Conservation (phyloP, 208 protist species). For the Leishmania amazonensis region DNA sequence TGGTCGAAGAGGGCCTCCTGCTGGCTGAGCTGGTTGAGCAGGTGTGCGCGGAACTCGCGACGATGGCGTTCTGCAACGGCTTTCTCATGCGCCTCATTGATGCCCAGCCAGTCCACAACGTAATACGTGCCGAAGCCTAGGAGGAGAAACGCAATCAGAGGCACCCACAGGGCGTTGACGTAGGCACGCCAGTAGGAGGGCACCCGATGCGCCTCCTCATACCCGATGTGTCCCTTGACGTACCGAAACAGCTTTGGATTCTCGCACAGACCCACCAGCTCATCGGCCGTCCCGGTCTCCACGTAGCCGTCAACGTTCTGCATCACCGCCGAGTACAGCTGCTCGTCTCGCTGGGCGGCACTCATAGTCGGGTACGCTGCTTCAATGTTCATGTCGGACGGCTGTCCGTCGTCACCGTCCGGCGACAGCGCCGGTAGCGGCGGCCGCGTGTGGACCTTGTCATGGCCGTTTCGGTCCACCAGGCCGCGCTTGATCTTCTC, state of each 20-base stretch:
- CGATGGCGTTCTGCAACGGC: neutral
- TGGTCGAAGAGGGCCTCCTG: conserved; percentile 6
- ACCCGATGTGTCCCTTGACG: conserved; percentile 59
- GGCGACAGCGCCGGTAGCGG: neutral
- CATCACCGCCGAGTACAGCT: conserved; percentile 54
- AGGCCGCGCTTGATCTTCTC: conserved; percentile 38
- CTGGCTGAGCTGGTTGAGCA: conserved; percentile 15
- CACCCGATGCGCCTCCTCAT: conserved; percentile 42
- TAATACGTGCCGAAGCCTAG: conserved; percentile 32
- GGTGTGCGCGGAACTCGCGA: conserved; percentile 12
- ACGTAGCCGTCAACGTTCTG: conserved; percentile 51
- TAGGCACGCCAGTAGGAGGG: conserved; percentile 28
- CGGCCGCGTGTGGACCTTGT: conserved; percentile 4
- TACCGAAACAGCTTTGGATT: conserved; percentile 42
- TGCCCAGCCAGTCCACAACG: conserved; percentile 18
- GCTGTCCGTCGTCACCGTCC: neutral
- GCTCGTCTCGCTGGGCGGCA: conserved; percentile 34
- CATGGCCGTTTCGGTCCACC: conserved; percentile 31
- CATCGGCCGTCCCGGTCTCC: conserved; percentile 39
- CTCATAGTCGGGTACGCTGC: conserved; percentile 31
- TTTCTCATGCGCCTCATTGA: conserved; percentile 16
- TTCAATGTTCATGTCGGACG: neutral
- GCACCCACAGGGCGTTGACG: conserved; percentile 40
- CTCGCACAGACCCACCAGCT: conserved; percentile 60
- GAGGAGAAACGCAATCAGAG: conserved; percentile 31